phyloP scores from a whole-genome alignment of 306 rosid genomes.

The Canavalia ensiformis region DNA sequence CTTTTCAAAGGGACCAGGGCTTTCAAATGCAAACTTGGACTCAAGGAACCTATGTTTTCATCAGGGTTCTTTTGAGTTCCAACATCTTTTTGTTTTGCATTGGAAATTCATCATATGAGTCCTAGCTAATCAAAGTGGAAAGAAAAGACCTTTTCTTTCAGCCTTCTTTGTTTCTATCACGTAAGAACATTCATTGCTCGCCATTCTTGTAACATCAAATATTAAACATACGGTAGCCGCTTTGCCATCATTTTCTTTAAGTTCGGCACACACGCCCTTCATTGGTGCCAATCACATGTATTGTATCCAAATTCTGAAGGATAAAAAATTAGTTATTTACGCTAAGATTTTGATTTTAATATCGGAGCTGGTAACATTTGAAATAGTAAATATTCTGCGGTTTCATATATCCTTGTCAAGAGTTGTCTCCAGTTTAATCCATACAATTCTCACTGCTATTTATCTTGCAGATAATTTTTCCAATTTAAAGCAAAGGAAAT shows the following conservation, averaged over 20 bases:
- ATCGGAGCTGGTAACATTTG: not conserved
- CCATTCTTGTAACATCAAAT: constrained; percentile 5
- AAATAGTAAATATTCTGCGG: not conserved
- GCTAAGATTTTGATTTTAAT: not conserved
- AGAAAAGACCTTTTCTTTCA: too few relatives aligned
- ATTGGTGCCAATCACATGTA: not conserved
- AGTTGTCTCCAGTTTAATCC: constrained; percentile 5
- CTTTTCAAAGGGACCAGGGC: constrained; percentile 20
- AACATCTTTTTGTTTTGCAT: constrained; percentile 17
- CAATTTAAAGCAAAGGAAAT: constrained; percentile 51
- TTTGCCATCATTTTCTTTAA: not conserved
- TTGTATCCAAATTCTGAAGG: not conserved
- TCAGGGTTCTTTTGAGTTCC: constrained; percentile 57
- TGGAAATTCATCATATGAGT: constrained; percentile 23
- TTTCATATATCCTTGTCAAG: not conserved
- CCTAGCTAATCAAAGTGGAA: constrained; percentile 17
- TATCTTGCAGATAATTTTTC: constrained; percentile 41
- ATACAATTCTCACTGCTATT: constrained; percentile 40
- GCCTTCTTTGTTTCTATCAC: constrained; percentile 40
- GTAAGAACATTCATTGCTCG: constrained; percentile 31
- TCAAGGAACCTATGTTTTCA: constrained; percentile 50
- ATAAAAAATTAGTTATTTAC: not conserved
- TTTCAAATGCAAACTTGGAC: constrained; percentile 44
- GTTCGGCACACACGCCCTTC: not conserved
- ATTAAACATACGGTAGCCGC: not conserved